Evolutionary conservation across 441 rosid species (phyloP).

Genomic region (Gossypium davidsonii): DNA sequence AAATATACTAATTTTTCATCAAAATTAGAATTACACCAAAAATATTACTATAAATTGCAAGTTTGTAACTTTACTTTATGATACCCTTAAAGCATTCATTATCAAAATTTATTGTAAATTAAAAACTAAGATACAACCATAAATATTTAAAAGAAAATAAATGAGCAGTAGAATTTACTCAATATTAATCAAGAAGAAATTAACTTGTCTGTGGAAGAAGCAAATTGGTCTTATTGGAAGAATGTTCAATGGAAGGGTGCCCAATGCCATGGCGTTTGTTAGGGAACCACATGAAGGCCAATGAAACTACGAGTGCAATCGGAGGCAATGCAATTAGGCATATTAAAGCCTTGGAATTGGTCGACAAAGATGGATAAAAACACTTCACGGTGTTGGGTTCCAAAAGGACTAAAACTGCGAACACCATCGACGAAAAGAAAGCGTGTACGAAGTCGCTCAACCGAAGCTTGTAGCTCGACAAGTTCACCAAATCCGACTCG

Average conservation of each 20-base stretch:
- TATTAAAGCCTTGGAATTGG: slow-evolving; percentile 38
- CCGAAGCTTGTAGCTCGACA: slow-evolving; percentile 49
- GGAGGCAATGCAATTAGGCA: slow-evolving; percentile 53
- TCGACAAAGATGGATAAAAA: slow-evolving; percentile 51
- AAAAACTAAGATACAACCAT: neutral
- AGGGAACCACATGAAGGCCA: slow-evolving; percentile 43
- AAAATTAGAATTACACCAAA: too few relatives aligned
- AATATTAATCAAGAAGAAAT: neutral
- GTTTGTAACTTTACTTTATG: neutral
- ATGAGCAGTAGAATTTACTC: neutral
- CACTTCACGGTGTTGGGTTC: slow-evolving; percentile 60
- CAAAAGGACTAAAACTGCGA: slow-evolving; percentile 46
- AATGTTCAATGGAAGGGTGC: slow-evolving; percentile 37
- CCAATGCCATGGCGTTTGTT: slow-evolving; percentile 82
- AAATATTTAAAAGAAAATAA: neutral
- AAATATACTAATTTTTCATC: too few relatives aligned
- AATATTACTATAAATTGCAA: too few relatives aligned
- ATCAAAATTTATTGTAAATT: neutral
- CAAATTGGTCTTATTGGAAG: neutral
- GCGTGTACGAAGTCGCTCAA: slow-evolving; percentile 67
- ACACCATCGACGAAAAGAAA: slow-evolving; percentile 45
- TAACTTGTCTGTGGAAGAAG: neutral
- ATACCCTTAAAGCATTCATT: neutral
- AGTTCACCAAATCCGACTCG: slow-evolving; percentile 28
- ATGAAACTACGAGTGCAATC: slow-evolving; percentile 42